Evolutionary conservation across 306 rosid species (phyloP), one percentile per base, ranked within the genome.

Genomic region (Lotus japonicus): DNA sequence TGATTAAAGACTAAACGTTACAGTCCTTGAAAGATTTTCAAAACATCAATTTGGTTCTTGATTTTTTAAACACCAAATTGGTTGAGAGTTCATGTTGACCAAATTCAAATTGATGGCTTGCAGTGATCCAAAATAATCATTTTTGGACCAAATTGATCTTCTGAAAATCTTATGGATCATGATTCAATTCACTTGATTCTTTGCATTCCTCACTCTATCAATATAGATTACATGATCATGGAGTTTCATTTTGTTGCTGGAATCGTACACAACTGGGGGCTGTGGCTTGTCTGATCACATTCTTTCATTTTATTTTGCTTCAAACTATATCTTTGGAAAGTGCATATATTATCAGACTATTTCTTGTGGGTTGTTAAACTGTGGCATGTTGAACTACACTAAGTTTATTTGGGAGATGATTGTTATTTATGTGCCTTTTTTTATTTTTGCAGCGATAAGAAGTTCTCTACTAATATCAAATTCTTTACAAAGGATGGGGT

Each of bases 401-500:
- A n/a, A 53, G 53, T 46, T 19, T 46, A 43, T 64, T 75, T 57
- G 60, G n/a, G 72, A 36, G 61, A 39, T 71, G 36, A 39, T 35
- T 67, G 76, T 19, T 41, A 78, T 74, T 38, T 58, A 16, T 19
- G 43, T 59, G 26, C 65, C 26, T 53, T 60, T 21, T 77, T 79
- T 16, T 74, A 43, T 58, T 58, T 13, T 51, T 69, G 79, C 92
- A 90, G 95, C 79, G 58, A 68, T 53, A 52, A 39, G 69, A 53
- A 65, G 26, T 54, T 61, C 52, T 71, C 16, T 72, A 45, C 49
- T 64, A 39, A 77, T 52, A 14, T 33, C 61, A 11, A 76, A 65
- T 73, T 66, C 73, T 69, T 60, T 69, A 55, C 33, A 9, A 64
- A 90, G 64, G 69, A 95, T 95, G 99, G 95, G 91, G 74, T 91